Evolutionary conservation across 2,329 filamentous ascomycete species (phyloP), one percentile per base, ranked within the genome.

Genomic region (Herpotrichia juniperi): DNA sequence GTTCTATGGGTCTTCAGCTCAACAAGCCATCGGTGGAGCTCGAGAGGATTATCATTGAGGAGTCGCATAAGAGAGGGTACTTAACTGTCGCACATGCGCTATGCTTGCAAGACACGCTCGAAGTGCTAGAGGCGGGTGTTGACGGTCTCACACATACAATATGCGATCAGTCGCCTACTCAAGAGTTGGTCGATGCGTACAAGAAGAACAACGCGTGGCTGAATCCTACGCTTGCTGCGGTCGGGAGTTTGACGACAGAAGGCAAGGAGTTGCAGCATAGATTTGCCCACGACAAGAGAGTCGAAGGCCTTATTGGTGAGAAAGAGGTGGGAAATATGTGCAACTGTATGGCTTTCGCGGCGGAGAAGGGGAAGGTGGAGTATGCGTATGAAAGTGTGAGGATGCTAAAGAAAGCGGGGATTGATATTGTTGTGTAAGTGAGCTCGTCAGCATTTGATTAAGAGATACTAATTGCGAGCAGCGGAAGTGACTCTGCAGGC

Each of bases 141-240:
- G 68, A 79, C 51, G 77, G 77, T 1, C 57, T 79, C n/a, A 73
- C 76, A 5, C 77, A 79, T 52, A 75, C 73, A 0, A 74, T 78
- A 46, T 69, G 67, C 51, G 77, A 79, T 51, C 60, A 72, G 42
- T 63, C 72, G 1, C 72, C 74, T 0, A 77, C 69, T 0, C 53
- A 69, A 12, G 71, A 74, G 26, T 48, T 79, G 2, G 61, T 78
- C 12, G 70, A 68, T n/a, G 74, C 74, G 3, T 78, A 78, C 51
- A 74, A 73, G 60, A 69, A 62, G 51, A 74, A 71, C 53, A 71
- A 73, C 44, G 76, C 76, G 0, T 77, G 76, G 62, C 64, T 74
- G 19, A 78, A 78, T 48, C 77, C 77, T 1, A 79, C 76, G 0
- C 63, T 79, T 9, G 67, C 66, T 0, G 61, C 74, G 0, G 66